These are phyloP conservation scores for Cercospora zeae-maydis DNA, from an alignment of 2,329 filamentous ascomycete genomes.

Conservation along the genomic window DNA sequence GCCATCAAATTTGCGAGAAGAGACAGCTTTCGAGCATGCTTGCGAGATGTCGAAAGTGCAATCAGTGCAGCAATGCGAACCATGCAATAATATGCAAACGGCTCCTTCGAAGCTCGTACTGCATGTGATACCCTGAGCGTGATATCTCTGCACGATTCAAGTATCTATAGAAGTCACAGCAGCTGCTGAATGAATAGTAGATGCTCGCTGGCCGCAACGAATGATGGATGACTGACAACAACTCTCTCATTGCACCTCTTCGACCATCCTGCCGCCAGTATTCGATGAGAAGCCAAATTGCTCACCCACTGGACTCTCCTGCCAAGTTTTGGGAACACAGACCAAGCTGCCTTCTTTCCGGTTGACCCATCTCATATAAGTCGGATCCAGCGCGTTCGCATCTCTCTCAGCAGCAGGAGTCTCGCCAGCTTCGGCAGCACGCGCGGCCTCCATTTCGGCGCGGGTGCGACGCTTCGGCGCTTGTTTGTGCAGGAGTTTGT, in stretches of 20 bases:
- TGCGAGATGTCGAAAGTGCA: not conserved
- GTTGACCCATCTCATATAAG: slow-evolving; percentile 68
- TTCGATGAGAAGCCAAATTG: not conserved
- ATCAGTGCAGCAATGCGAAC: not conserved
- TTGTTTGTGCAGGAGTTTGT: slow-evolving; percentile 83
- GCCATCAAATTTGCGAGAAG: not conserved
- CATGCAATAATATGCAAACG: not conserved
- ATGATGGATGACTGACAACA: not conserved
- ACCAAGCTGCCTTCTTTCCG: slow-evolving; percentile 37
- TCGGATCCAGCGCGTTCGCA: slow-evolving; percentile 43
- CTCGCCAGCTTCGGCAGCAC: slow-evolving; percentile 42
- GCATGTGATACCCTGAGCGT: not conserved
- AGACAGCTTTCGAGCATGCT: not conserved
- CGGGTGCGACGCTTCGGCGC: slow-evolving; percentile 62
- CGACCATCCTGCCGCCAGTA: slow-evolving; percentile 1
- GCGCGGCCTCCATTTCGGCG: slow-evolving; percentile 48
- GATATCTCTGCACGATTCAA: not conserved
- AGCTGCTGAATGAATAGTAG: not conserved
- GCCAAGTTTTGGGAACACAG: slow-evolving; percentile 9
- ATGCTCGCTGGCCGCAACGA: not conserved
- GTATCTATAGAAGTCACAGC: not conserved
- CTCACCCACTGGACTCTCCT: slow-evolving; percentile 6
- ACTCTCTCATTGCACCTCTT: slow-evolving; percentile 3
- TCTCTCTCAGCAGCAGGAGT: slow-evolving; percentile 47
- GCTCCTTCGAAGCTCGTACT: not conserved